Evolutionary conservation across 2,329 filamentous ascomycete genomes (phyloP).

Genomic region (Neodidymelliopsis sp.): DNA sequence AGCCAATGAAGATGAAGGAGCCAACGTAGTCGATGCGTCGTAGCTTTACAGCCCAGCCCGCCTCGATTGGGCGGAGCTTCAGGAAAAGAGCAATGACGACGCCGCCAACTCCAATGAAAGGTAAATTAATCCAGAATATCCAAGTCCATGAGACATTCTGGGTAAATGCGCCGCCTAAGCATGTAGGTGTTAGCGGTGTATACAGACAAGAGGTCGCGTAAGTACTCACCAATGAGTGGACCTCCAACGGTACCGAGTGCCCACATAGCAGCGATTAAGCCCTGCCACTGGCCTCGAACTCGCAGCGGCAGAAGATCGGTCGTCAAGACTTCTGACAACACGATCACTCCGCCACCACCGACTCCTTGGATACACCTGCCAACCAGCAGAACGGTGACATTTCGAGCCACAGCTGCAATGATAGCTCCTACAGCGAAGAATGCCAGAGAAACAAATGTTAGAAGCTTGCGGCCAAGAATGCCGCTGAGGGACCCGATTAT

Average conservation of each 20-base stretch:
- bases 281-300: constrained; percentile 53
- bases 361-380: constrained; percentile 50
- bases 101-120: constrained; percentile 59
- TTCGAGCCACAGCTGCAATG: constrained; percentile 46
- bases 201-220: no score
- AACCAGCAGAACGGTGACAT: constrained; percentile 49
- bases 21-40: constrained; percentile 69
- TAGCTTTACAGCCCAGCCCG: constrained; percentile 58
- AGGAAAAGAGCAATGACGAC: constrained; percentile 62
- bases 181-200: no score
- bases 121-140: constrained; percentile 71
- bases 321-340: constrained; percentile 55
- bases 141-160: constrained; percentile 62
- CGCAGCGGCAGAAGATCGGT: constrained; percentile 56
- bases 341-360: constrained; percentile 52
- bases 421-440: constrained; percentile 49
- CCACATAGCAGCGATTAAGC: constrained; percentile 58
- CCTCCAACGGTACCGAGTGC: constrained; percentile 63
- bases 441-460: constrained; percentile 45
- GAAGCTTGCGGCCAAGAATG: constrained; percentile 50
- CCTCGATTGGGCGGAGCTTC: constrained; percentile 42
- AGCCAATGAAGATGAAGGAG: constrained; percentile 65
- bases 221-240: constrained; percentile 59
- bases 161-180: constrained; percentile 52
- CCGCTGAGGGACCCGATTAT: constrained; percentile 49